phyloP scores from a whole-genome alignment of 805 yeast species.

The Yarrowia hollandica region DNA sequence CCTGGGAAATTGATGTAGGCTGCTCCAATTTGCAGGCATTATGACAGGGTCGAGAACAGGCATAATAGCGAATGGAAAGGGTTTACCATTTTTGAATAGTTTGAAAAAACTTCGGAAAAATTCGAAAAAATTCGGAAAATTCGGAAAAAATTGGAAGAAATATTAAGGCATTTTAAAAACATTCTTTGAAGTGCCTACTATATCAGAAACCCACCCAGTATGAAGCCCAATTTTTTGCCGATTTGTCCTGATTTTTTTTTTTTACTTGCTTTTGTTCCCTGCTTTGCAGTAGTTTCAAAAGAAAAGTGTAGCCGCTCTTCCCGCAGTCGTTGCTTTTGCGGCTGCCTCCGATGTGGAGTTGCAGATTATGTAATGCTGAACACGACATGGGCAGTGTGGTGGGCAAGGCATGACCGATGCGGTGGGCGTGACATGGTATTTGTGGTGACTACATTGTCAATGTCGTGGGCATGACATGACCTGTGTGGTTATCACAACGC shows the following conservation, averaged over 20 bases:
- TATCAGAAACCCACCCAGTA: too few relatives aligned
- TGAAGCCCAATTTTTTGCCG: too few relatives aligned
- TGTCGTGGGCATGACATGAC: too few relatives aligned
- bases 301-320: not conserved
- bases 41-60: too few relatives aligned
- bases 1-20: too few relatives aligned
- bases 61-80: too few relatives aligned
- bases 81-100: not conserved
- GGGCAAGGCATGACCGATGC: not conserved
- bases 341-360: not conserved
- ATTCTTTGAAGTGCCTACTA: too few relatives aligned
- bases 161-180: too few relatives aligned
- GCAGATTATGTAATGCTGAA: not conserved
- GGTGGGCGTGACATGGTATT: not conserved
- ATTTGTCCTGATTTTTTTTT: not conserved
- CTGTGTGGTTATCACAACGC: too few relatives aligned
- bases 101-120: not conserved
- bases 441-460: not conserved
- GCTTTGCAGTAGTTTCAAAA: not conserved
- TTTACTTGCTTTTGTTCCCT: not conserved
- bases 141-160: too few relatives aligned
- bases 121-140: not conserved
- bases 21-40: too few relatives aligned
- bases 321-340: constrained; percentile 1
- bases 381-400: not conserved